Conservation (phyloP, 176 grass and related monocot genomes). For the Oryza officinalis region DNA sequence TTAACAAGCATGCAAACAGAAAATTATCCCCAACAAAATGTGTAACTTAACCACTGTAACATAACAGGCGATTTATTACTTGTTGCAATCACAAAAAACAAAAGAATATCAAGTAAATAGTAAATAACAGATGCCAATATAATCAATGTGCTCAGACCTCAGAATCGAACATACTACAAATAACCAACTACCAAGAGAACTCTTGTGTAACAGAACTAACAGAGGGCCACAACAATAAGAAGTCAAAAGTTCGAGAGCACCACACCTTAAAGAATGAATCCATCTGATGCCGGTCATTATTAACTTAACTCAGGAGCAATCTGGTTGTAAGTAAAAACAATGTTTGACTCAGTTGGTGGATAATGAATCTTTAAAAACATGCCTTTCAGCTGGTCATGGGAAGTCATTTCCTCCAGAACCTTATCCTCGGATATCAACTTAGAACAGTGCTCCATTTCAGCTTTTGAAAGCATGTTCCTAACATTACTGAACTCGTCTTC, state of each 20-base stretch:
- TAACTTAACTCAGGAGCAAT: constrained; percentile 42
- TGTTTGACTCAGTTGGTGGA: constrained; percentile 79
- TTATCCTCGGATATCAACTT: constrained; percentile 74
- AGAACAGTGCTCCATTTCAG: constrained; percentile 66
- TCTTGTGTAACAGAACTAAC: constrained; percentile 4
- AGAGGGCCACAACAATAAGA: not conserved
- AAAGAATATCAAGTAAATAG: not conserved
- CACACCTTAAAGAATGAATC: constrained; percentile 41
- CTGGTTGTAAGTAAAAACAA: constrained; percentile 74
- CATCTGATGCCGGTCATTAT: constrained; percentile 21
- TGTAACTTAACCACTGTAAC: not conserved
- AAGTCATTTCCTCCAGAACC: constrained; percentile 78
- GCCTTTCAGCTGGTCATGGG: constrained; percentile 59
- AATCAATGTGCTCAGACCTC: not conserved
- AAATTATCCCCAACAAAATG: not conserved
- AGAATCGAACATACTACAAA: not conserved
- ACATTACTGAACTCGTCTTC: constrained; percentile 82
- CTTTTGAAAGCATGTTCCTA: constrained; percentile 68
- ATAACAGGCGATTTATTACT: not conserved
- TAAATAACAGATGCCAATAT: not conserved
- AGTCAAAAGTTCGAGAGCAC: constrained; percentile 24
- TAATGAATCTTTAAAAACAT: constrained; percentile 89
- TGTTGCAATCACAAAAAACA: not conserved
- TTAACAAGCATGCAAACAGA: not conserved
- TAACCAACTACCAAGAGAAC: not conserved